Evolutionary conservation across 495 filamentous ascomycete species (phyloP), one percentile per base, ranked within the genome.

Genomic region (Chlorociboria aeruginascens): DNA sequence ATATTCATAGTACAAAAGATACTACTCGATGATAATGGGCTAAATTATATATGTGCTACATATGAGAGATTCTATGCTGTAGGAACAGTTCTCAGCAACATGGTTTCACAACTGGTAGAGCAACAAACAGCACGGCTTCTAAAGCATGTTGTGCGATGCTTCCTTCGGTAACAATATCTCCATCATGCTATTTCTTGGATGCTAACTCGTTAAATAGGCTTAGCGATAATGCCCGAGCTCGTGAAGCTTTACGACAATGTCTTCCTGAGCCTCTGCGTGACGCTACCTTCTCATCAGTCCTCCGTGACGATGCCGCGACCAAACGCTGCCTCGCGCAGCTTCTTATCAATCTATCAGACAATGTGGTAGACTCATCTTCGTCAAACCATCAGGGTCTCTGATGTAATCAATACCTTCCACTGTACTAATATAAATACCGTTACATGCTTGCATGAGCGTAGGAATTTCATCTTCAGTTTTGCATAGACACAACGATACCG

Each of bases 1-100:
- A 99, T 99, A 52, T 99, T 99, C 69, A 99, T 99, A 58, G 92
- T 99, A n/a, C 92, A 99, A 69, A 99, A 99, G 68, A 99, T 99
- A 32, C 69, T 99, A 34, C 73, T 99, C 3, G 92, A 99, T 61
- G 92, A 99, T 55, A 86, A 92, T 61, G 92, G 92, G n/a, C 73
- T 99, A 49, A 87, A 85, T 34, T 99, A 99, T 63, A 99, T 99
- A 49, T 99, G 92, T 64, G 89, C 93, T 47, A 99, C 92, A 6
- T 99, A 99, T 61, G 92, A 99, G 69, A 75, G 92, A n/a, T 99
- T 99, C 68, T 97, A 99, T 53, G 92, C 92, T 1, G 92, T 99
- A 8, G 92, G 92, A 9, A 99, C 92, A 0, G 92, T 99, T 28
- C 71, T 99, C 40, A 95, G 87, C 68, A 99, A 97, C 57, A 99